A percentile compares a stretch with the other conserved stretches of the same genome.
Evolutionary conservation across 768 basidiomycete species (phyloP).

Genomic region (Russula virescens): DNA sequence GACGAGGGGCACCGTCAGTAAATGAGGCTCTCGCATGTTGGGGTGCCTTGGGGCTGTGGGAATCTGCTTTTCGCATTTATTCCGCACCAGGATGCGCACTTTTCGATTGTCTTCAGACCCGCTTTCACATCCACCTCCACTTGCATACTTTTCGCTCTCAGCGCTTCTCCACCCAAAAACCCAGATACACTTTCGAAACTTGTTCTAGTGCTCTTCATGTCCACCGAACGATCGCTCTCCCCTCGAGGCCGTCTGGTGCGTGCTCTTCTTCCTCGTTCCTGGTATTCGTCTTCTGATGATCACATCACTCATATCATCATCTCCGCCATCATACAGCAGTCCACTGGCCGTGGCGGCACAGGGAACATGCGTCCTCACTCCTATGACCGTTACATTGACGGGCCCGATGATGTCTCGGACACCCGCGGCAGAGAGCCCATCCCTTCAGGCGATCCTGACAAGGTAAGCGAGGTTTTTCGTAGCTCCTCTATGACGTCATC

Average conservation of each 20-base stretch:
- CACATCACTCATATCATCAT: not conserved
- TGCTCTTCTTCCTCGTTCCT: not conserved
- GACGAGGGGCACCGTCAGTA: too few relatives aligned
- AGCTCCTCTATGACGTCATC: too few relatives aligned
- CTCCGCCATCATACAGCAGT: conserved; percentile 33
- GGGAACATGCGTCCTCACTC: conserved; percentile 55
- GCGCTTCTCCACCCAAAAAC: too few relatives aligned
- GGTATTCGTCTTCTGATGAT: not conserved
- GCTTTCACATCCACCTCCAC: not conserved
- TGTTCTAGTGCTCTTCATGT: not conserved
- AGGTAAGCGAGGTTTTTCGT: conserved; percentile 30
- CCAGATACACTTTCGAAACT: too few relatives aligned
- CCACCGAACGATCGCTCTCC: conserved; percentile 7
- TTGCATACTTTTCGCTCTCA: not conserved
- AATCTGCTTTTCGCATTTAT: not conserved
- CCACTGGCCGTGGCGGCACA: conserved; percentile 61
- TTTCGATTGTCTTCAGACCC: not conserved
- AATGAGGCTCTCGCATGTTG: not conserved
- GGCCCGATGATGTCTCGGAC: conserved; percentile 50
- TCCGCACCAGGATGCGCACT: not conserved
- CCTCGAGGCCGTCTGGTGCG: conserved; percentile 14
- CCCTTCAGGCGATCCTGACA: conserved; percentile 31
- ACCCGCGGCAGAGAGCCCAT: conserved; percentile 58
- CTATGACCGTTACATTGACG: conserved; percentile 30
- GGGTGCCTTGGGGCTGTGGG: conserved; percentile 12